Percentiles rank a stretch among this genome's conserved stretches.
These are phyloP conservation scores for Chalciporus sphaerocephalus DNA, from an alignment of 768 basidiomycete genomes.

Conservation along the genomic window DNA sequence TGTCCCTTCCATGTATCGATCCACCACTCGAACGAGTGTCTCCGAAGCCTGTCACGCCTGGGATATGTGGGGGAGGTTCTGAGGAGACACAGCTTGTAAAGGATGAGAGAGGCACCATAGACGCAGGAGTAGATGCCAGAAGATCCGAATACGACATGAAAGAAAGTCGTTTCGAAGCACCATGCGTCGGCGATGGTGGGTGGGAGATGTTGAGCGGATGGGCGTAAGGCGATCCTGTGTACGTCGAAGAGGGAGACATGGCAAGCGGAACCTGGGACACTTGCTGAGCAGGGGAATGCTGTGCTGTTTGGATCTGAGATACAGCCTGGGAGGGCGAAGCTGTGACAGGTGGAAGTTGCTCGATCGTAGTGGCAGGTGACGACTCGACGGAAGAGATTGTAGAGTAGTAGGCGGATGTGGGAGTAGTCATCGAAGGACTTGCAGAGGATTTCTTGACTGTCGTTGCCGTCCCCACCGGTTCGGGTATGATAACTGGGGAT, in stretches of 20 bases:
- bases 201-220: conserved; percentile 24
- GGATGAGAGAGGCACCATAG: conserved; percentile 65
- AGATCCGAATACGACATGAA: conserved; percentile 89
- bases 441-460: conserved; percentile 12
- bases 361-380: conserved; percentile 37
- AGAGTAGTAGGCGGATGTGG: conserved; percentile 49
- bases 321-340: conserved; percentile 22
- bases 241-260: conserved; percentile 24
- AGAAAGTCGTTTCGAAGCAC: conserved; percentile 65
- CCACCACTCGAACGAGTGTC: conserved; percentile 26
- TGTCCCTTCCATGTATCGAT: conserved; percentile 29
- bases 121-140: conserved; percentile 69
- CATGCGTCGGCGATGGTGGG: conserved; percentile 47
- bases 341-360: conserved; percentile 25
- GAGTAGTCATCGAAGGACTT: conserved; percentile 36
- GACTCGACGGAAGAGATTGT: conserved; percentile 35
- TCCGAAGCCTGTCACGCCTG: conserved; percentile 48
- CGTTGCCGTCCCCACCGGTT: neutral
- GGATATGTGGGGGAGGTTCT: conserved; percentile 73
- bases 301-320: conserved; percentile 13
- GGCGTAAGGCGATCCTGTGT: conserved; percentile 24
- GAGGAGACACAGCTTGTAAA: conserved; percentile 60
- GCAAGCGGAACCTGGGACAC: conserved; percentile 6
- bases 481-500: conserved; percentile 12
- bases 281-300: conserved; percentile 19